Evolutionary conservation across 768 basidiomycete species (phyloP), one percentile per base, ranked within the genome.

Genomic region (Tubosaeta sp.): DNA sequence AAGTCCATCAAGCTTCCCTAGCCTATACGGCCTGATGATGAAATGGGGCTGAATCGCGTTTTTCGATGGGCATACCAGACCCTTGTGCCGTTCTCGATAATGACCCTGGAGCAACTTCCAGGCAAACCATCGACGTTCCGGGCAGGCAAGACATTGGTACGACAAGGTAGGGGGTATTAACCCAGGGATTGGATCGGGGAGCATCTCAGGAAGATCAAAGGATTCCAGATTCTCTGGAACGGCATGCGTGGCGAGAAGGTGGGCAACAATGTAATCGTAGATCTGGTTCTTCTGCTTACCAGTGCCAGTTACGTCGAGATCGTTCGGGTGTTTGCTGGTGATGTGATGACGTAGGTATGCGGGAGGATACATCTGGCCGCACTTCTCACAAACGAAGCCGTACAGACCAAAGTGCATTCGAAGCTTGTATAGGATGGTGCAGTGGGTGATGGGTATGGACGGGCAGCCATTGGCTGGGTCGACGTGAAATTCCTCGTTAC

Each of bases 371-470:
- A 49, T 19, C 5, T 34, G 17, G 12, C 37, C 27, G 6, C 47
- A 48, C 31, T 39, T 48, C 16, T 48, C 37, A 26, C 47, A 48
- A 6, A 49, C 31, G 12, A 49, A 49, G 14, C 48, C 48, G 17
- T 49, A 25, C 9, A 31, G 48, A 0, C 48, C 48, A 42, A 49
- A 49, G 11, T 32, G 42, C 48, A 49, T 49, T 14, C 22, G 14
- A 11, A 49, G 17, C 14, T 42, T 49, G 17, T 14, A 4, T 3
- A 49, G 39, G 8, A 49, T 49, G 0, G 31, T 5, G 9, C 48
- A 49, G 4, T 48, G 3, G 12, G 48, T 42, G 2, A 49, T 16
- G 6, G 48, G 48, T 5, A 6, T 25, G 10, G 48, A 49, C 13
- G 48, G 48, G 16, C 48, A 49, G 4, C 5, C 9, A 6, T 42